Base-by-base conservation (phyloP, 176 grass and related monocot species). In the Luzula sylvatica region DNA sequence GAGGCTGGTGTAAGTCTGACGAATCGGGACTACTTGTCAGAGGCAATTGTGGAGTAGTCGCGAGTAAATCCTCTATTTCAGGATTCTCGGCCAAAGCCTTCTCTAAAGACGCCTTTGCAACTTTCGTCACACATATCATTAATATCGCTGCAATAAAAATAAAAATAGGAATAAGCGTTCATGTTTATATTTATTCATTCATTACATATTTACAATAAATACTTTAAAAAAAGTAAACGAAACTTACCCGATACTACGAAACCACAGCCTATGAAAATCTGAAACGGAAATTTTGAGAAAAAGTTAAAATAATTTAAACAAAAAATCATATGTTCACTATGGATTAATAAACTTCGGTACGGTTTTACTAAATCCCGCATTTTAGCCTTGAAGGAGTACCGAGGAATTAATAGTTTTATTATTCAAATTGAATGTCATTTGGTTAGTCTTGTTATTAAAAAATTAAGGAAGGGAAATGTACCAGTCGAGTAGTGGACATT, bases 21-120 rank as follows among this genome's bases (percentile, higher is more conserved):
- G 67, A 26, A 26, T 72, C 53, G 49, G 67, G 56, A 18, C 30
- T 55, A 35, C 50, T 55, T 25, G 72, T 64, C 22, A 86, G 58
- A 28, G 90, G 90, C 58, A 96, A 75, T 41, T 85, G 77, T 9
- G 93, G 73, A 13, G 58, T 38, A 65, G 66, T 75, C 46, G 79
- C 42, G 15, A 64, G 60, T 64, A 78, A 35, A 29, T 19, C 51
- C 3, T 80, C 83, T 0, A 70, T 43, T 45, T 67, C 86, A 41
- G 68, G 64, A 54, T 98, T 98, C 72, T 98, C 86, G n/a, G 82
- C 78, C 68, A 98, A 66, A 17, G 93, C 82, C 46, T 87, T 98
- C 21, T 92, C 81, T 55, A 98, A 8, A 64, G 82, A 65, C 53
- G 82, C 64, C 55, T 90, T 90, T 39, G 93, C 93, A 27, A 87